These are phyloP conservation scores for Penicillium expansum DNA, from an alignment of 2,329 filamentous ascomycete genomes.

Conservation along the genomic window DNA sequence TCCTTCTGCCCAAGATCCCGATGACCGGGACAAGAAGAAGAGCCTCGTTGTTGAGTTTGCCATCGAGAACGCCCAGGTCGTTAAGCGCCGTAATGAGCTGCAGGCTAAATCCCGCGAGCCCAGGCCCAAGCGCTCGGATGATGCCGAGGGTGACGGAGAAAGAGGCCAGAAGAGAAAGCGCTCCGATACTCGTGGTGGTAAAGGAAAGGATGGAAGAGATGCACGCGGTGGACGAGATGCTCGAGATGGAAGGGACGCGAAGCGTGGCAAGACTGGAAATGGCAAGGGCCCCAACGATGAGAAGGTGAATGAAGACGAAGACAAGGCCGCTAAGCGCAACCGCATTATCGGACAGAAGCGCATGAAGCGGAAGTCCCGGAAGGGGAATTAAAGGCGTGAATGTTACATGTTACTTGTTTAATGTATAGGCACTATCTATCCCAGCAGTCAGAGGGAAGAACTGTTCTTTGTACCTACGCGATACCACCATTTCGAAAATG, in stretches of 20 bases:
- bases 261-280: conserved; percentile 5
- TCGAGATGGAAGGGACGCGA: conserved; percentile 30
- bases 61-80: conserved; percentile 95
- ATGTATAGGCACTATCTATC: conserved; percentile 17
- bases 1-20: conserved; percentile 28
- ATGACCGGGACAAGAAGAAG: conserved; percentile 70
- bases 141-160: conserved; percentile 29
- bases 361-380: conserved; percentile 65
- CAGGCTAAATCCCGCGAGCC: conserved; percentile 29
- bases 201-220: conserved; percentile 20
- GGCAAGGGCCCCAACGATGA: conserved; percentile 21
- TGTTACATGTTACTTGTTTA: conserved; percentile 5
- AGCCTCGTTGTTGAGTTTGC: conserved; percentile 93
- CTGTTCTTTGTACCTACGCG: conserved; percentile 17
- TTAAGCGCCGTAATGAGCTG: conserved; percentile 63
- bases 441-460: conserved; percentile 1
- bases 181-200: conserved; percentile 21
- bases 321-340: conserved; percentile 62
- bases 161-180: conserved; percentile 36
- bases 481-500: conserved; percentile 19
- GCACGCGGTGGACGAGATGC: conserved; percentile 1
- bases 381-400: conserved; percentile 36
- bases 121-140: conserved; percentile 24
- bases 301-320: conserved; percentile 41
- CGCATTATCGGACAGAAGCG: conserved; percentile 84